Base-by-base conservation (phyloP, 176 grass and related monocot species). In the Themeda triandra region DNA sequence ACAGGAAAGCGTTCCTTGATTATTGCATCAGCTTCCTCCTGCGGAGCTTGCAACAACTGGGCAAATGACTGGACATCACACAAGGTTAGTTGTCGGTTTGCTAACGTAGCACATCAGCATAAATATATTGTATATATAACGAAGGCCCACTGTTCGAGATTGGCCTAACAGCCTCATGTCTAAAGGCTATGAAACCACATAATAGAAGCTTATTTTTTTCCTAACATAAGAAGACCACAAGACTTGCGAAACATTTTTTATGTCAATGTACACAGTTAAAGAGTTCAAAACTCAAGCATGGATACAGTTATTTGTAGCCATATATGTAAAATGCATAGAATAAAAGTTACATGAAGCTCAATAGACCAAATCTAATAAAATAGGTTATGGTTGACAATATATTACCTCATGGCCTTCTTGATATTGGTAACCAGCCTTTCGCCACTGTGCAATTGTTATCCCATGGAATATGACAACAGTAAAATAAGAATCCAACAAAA, bases 361-460 rank as follows among this genome's bases (percentile, higher is more conserved):
- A 44, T 13, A 79, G 39, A 80, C 37, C 8, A 59, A 86, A 75
- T 32, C 13, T 60, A 68, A 46, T 31, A 3, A 68, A 35, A 19
- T 19, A 51, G 14, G 48, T 51, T 73, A 53, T 58, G 24, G 53
- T 12, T 39, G 10, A 77, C 45, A 78, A 35, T 86, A 88, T 29
- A 85, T 90, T 76, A 95, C 95, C 84, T 89, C 91, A 69, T 98
- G 95, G 71, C 90, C 95, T 89, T 85, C 60, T 95, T 95, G 91
- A 89, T 95, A 73, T 85, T 98, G 95, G 70, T 98, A 98, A 53
- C 95, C 95, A 89, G 92, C 89, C 72, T 97, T 97, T 86, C 90
- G 86, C 95, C 95, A 97, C 71, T 97, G 89, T 65, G 89, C 82
- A 85, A 94, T 94, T 42, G 81, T 97, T 69, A 75, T 69, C 41